These are phyloP conservation scores for Cornus controversa DNA, from an alignment of 148 eudicot genomes.

Conservation along the genomic window DNA sequence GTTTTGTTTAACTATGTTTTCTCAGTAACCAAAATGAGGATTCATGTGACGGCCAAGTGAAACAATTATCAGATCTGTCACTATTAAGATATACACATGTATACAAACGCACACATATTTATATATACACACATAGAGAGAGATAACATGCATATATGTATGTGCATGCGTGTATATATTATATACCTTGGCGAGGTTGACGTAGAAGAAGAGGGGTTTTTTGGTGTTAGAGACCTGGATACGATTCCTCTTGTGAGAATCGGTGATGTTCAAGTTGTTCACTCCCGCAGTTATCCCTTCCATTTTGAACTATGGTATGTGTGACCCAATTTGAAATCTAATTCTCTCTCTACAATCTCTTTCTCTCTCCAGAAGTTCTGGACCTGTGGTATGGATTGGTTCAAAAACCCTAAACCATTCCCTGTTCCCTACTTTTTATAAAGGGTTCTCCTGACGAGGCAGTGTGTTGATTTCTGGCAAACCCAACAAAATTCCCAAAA, in stretches of 20 bases:
- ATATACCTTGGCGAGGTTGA: constrained; percentile 61
- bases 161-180: neutral
- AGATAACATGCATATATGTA: neutral
- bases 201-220: constrained; percentile 68
- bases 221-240: constrained; percentile 78
- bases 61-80: too few relatives aligned
- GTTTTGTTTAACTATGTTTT: too few relatives aligned
- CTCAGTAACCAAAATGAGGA: too few relatives aligned
- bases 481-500: neutral
- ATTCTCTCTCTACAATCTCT: constrained; percentile 12
- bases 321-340: neutral
- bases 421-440: neutral
- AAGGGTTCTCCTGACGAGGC: neutral
- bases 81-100: too few relatives aligned
- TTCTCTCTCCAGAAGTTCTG: neutral
- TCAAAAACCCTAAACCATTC: constrained; percentile 23
- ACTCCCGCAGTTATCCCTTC: constrained; percentile 44
- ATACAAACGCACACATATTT: too few relatives aligned
- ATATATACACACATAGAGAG: too few relatives aligned
- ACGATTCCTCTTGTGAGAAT: constrained; percentile 53
- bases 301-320: constrained; percentile 17
- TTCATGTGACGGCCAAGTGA: too few relatives aligned
- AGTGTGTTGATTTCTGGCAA: neutral
- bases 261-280: constrained; percentile 36
- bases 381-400: neutral